phyloP scores from a whole-genome alignment of 2,329 filamentous ascomycete species.

The Monosporascus sp. region DNA sequence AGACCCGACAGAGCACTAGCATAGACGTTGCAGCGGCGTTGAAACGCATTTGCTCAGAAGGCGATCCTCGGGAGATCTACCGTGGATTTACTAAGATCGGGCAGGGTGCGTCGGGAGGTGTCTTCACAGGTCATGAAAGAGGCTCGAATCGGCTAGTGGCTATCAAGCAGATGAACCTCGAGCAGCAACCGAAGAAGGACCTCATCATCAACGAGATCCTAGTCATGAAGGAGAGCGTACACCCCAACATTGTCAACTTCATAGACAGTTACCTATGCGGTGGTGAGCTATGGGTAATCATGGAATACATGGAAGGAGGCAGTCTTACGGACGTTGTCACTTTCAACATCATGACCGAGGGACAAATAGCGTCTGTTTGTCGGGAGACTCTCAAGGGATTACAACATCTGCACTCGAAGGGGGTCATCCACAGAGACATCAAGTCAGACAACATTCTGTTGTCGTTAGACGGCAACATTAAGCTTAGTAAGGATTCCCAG shows the following conservation, averaged over 20 bases:
- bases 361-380: constrained; percentile 93
- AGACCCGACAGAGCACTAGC: constrained; percentile 71
- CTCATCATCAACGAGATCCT: constrained; percentile 98
- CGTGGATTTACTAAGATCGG: constrained; percentile 89
- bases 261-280: constrained; percentile 91
- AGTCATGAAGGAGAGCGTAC: constrained; percentile 98
- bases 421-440: constrained; percentile 97
- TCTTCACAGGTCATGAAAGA: constrained; percentile 85
- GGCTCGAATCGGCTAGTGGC: constrained; percentile 84
- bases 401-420: constrained; percentile 94
- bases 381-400: constrained; percentile 87
- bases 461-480: constrained; percentile 92
- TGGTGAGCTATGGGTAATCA: constrained; percentile 95
- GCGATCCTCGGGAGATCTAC: constrained; percentile 85
- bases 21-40: constrained; percentile 80
- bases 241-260: constrained; percentile 99
- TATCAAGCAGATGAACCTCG: constrained; percentile 99
- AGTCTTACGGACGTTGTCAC: constrained; percentile 97
- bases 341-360: constrained; percentile 98
- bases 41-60: constrained; percentile 83
- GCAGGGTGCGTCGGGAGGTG: constrained; percentile 92
- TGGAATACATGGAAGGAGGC: constrained; percentile 99
- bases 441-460: constrained; percentile 98
- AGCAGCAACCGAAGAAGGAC: constrained; percentile 98
- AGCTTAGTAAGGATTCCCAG: constrained; percentile 67